Evolutionary conservation across 1,139 yeast species (phyloP), one percentile per base, ranked within the genome.

Genomic region (Ogataea hybrid): DNA sequence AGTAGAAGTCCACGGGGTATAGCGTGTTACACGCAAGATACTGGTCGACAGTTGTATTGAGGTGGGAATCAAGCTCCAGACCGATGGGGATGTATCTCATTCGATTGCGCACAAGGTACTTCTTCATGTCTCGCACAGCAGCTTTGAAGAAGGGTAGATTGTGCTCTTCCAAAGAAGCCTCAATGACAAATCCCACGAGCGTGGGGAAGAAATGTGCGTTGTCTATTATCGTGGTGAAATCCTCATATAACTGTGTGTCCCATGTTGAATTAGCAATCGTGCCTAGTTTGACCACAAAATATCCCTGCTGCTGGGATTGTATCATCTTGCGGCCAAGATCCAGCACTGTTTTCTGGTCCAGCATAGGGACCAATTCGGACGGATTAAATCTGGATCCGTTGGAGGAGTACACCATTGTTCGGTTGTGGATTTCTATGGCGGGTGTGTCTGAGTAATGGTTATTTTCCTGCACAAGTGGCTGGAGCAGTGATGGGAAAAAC

Each of bases 111-210:
- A 54, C 55, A 37, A 81, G 72, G 51, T 80, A 75, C 11, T 51
- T 45, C 52, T 79, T 81, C 29, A 68, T 57, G 54, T 80, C 86
- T 52, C 86, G 65, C 4, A 80, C 68, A 1, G 84, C 76, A 0
- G 85, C 81, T 55, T 77, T 78, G 8, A 79, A 80, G 60, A 75
- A 80, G 0, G 86, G 81, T 8, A 82, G 71, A 1, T 58, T 61
- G 3, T 66, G 58, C 48, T 70, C 30, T 7, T 22, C 20, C 1
- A 23, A 16, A 11, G 39, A 27, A 2, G 43, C 32, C 11, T 42
- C 41, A 5, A 53, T 43, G 3, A 47, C 46, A 28, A 38, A 50
- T 1, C 58, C 59, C 22, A 53, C 28, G 14, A 54, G 30, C 12
- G 42, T 47, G 12, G 35, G 33, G 32, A 28, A 29, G 9, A 22